Base-by-base conservation (phyloP, 805 yeast genomes). In the Kluyveromyces siamensis region DNA sequence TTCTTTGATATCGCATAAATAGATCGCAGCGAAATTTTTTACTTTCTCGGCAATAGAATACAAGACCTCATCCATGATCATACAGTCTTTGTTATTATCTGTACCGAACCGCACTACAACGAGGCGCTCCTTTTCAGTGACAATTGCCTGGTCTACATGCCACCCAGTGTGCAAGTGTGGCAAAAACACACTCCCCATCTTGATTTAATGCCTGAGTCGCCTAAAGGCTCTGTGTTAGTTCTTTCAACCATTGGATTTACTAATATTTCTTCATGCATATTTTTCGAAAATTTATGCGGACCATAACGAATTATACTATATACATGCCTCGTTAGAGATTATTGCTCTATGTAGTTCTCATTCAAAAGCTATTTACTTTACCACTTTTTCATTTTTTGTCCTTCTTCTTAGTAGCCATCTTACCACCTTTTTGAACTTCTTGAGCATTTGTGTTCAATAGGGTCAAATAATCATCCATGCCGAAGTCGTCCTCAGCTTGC, bases 101-200 rank as follows among this genome's bases (percentile, higher is more conserved):
- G 84, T 70, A 1, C 99, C 99, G 64, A 93, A 93, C 37, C 99
- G 72, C 16, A 93, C 79, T 10, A 90, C 83, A 25, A 93, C 97
- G 8, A 93, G 67, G 50, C 96, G 70, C 46, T 87, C 96, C 50
- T 86, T 95, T 61, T 93, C 99, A n/a, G 88, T 80, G 19, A 93
- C 72, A 37, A 93, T 93, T 7, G 99, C 96, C 62, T 93, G 98
- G 68, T 93, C 99, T 33, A 93, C 98, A 61, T 93, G 99, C 97
- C 96, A 88, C 6, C 95, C 96, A 0, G 91, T 76, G 27, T 73
- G 78, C 49, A 88, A 69, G 61, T 88, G 93, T 1, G 95, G 93
- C 46, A 88, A 70, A 57, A 87, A 85, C 0, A 85, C 82, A 50
- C 90, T 83, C 5, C 91, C 90, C 95, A 86, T 86, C 16, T 19